Evolutionary conservation across 345 rosid species (phyloP), one percentile per base, ranked within the genome.

Genomic region (Physaria fendleri): DNA sequence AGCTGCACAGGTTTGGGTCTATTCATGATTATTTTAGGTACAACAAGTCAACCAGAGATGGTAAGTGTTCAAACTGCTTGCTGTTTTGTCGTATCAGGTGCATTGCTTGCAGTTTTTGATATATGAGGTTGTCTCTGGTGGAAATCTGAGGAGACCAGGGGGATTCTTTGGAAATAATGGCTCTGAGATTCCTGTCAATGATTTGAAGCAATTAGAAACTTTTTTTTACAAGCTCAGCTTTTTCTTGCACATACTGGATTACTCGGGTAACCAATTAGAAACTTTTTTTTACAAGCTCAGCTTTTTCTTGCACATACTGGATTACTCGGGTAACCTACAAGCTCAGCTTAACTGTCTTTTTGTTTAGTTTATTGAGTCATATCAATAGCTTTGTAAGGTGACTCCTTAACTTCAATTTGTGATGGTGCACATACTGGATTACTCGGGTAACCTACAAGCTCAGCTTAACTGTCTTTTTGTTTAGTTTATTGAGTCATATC

Each of bases 221-320:
- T 90, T 90, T 82, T 93, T 93, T 75, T 93, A 93, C 85, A 93
- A 93, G 78, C 97, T 93, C 69, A 74, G 96, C 75, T 93, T 93
- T 78, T 93, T 93, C 79, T 81, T 93, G 68, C 95, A 93, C 79
- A 82, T 90, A 71, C 62, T 93, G 83, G 99, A 93, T 65, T 93
- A 90, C 56, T 76, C 97, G 9, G 97, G 99, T 90, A 66, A 64
- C 75, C 54, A 80, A 74, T 69, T 93, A 74, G 99, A 93, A 78
- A 81, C 84, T 27, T 90, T 90, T 82, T 93, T 93, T 75, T 93
- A 93, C 85, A 93, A 93, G 78, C 97, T 93, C 69, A 74, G 96
- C 75, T 93, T 93, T 78, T 93, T 93, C 79, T 81, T 93, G 68
- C 95, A 93, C 79, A 82, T 90, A 71, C 62, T 93, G 83, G 99